Percentiles rank a stretch among this genome's conserved stretches.
These are phyloP conservation scores for Diaporthe helianthi DNA, from an alignment of 2,329 filamentous ascomycete genomes.

Conservation along the genomic window DNA sequence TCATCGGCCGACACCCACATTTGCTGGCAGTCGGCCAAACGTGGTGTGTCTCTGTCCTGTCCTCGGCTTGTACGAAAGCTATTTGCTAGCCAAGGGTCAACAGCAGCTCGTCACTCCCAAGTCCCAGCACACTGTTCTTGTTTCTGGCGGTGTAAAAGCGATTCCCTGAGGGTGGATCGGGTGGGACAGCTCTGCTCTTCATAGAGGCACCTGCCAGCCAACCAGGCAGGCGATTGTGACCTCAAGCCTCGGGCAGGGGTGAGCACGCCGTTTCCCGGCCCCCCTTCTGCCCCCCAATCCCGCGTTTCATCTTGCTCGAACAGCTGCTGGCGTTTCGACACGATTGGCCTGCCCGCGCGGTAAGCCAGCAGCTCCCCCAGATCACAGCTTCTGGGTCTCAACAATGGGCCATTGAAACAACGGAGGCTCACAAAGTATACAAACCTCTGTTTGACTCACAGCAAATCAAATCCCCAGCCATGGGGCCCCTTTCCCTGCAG, in stretches of 20 bases:
- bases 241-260: neutral
- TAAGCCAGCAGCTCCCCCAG: slow-evolving; percentile 10
- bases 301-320: slow-evolving; percentile 23
- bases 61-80: neutral
- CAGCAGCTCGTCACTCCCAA: neutral
- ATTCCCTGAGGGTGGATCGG: neutral
- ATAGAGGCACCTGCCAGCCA: neutral
- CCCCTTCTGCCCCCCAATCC: neutral
- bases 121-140: neutral
- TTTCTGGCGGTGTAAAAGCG: slow-evolving; percentile 14
- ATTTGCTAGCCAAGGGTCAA: neutral
- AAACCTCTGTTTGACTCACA: slow-evolving; percentile 7
- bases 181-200: neutral
- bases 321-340: slow-evolving; percentile 12
- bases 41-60: neutral
- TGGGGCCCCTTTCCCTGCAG: neutral
- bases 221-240: slow-evolving; percentile 4
- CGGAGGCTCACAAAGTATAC: neutral
- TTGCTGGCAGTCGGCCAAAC: neutral
- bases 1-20: neutral
- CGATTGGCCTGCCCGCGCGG: slow-evolving; percentile 26
- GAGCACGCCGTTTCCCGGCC: neutral
- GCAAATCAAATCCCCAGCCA: slow-evolving; percentile 1
- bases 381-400: slow-evolving; percentile 26
- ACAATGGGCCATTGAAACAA: slow-evolving; percentile 28